Conservation (phyloP, 345 rosid species). For the Dipteronia sinensis region DNA sequence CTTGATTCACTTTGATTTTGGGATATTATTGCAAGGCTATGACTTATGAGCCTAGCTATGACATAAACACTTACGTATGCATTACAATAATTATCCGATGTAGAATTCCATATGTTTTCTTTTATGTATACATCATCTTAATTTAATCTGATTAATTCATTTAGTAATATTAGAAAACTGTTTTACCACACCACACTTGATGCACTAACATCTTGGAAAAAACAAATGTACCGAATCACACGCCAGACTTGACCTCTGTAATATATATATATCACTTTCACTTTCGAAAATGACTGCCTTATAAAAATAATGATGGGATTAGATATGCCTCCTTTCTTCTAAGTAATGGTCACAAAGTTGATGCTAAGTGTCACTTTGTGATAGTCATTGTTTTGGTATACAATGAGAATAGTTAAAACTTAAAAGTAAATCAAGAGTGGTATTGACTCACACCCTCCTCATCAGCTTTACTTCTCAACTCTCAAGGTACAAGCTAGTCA, state of each 20-base stretch:
- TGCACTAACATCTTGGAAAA: too few species aligned
- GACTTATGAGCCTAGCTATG: not conserved
- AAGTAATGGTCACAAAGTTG: not conserved
- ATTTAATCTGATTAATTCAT: too few species aligned
- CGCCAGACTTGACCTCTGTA: too few species aligned
- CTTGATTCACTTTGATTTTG: not conserved
- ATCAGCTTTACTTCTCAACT: too few species aligned
- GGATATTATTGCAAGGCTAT: not conserved
- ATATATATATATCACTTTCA: not conserved
- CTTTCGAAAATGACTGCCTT: not conserved
- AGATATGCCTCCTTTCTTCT: not conserved
- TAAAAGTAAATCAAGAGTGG: not conserved
- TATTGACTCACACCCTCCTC: not conserved
- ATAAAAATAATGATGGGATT: not conserved
- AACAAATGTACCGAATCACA: too few species aligned
- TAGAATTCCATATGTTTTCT: too few species aligned
- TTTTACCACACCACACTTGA: too few species aligned
- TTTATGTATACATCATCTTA: too few species aligned
- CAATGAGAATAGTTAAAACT: not conserved
- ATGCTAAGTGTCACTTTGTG: not conserved
- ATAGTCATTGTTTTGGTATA: conserved; percentile 1
- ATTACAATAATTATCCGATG: too few species aligned
- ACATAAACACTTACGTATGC: not conserved
- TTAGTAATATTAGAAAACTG: too few species aligned
- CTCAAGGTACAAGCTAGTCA: not conserved